These are phyloP conservation scores for Neurospora sp. DNA, from an alignment of 495 filamentous ascomycete genomes.

Conservation along the genomic window DNA sequence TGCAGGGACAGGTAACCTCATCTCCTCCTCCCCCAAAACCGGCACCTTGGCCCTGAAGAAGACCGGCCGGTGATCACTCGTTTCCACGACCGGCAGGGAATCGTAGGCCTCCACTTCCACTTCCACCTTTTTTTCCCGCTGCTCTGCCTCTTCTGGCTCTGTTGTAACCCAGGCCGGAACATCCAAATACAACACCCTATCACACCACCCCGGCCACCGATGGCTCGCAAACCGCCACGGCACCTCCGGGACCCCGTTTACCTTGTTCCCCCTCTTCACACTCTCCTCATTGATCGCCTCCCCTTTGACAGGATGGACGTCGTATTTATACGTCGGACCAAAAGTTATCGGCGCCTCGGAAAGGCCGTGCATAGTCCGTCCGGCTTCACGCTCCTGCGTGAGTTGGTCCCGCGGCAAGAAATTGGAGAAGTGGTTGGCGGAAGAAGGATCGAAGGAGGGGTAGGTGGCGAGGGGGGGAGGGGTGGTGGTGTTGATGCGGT, in stretches of 20 bases:
- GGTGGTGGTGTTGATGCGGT: constrained; percentile 58
- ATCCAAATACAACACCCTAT: constrained; percentile 76
- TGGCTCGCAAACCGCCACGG: constrained; percentile 67
- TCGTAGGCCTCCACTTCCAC: constrained; percentile 53
- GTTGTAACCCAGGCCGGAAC: constrained; percentile 39
- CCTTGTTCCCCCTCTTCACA: neutral
- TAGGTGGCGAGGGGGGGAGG: constrained; percentile 48
- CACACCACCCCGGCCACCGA: constrained; percentile 90
- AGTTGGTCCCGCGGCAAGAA: constrained; percentile 72
- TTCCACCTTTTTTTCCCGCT: constrained; percentile 10
- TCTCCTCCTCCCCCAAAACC: constrained; percentile 23
- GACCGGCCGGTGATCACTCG: constrained; percentile 81
- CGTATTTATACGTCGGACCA: constrained; percentile 83
- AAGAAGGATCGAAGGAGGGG: constrained; percentile 47
- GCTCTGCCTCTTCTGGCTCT: neutral
- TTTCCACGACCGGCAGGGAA: constrained; percentile 60
- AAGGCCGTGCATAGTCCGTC: constrained; percentile 64
- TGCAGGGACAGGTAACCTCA: constrained; percentile 9
- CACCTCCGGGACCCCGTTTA: constrained; percentile 24
- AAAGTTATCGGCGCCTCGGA: constrained; percentile 66
- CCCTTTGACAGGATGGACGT: constrained; percentile 20
- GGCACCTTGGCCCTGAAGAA: constrained; percentile 55
- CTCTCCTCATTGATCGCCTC: constrained; percentile 14
- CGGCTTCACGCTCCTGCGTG: constrained; percentile 50
- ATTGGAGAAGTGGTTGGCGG: constrained; percentile 33